Evolutionary conservation across 176 grass and related monocot genomes (phyloP), one percentile per base, ranked within the genome.

Genomic region (Ensete glaucum): DNA sequence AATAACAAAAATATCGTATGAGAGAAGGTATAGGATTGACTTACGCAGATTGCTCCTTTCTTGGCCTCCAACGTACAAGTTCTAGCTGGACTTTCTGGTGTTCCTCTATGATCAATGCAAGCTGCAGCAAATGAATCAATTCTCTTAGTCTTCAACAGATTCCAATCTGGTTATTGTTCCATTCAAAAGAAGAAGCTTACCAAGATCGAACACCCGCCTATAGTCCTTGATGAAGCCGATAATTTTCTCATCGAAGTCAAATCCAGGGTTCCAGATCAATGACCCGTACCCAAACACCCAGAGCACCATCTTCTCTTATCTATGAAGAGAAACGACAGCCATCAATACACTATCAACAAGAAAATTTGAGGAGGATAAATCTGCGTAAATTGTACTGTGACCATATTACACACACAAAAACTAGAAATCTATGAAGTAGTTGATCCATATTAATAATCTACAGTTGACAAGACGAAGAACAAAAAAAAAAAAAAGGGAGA

Each of bases 271-370:
- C 92, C 92, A 96, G 68, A 96, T 82, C 56, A 96, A 85, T 7
- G 92, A 96, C 12, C 92, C 92, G 48, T 92, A 92, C 50, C 89
- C 88, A 43, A 96, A 96, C 12, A 96, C 89, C 92, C 92, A 96
- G 7, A 96, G 82, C 68, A 85, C 92, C 92, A 96, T 92, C 75
- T 23, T 78, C 57, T 15, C 13, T 20, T 62, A 62, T 1, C 57
- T 62, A 43, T 5, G 34, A 43, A 43, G 0, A 6, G 34, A 43
- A 43, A 43, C 34, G 34, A 43, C 34, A 43, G 34, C 34, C 3
- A 43, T 43, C 5, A 43, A 43, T 43, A 6, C 29, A 29, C 29
- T 29, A 29, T 29, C 29, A 3, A 43, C 5, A 43, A 43, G 4
- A 43, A 43, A 43, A 43, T 5, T 34, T 34, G 34, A 34, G 34